A percentile compares a stretch with the other conserved stretches of the same genome.
Conservation (phyloP, 1,284 basidiomycete species). For the Grifola frondosa region DNA sequence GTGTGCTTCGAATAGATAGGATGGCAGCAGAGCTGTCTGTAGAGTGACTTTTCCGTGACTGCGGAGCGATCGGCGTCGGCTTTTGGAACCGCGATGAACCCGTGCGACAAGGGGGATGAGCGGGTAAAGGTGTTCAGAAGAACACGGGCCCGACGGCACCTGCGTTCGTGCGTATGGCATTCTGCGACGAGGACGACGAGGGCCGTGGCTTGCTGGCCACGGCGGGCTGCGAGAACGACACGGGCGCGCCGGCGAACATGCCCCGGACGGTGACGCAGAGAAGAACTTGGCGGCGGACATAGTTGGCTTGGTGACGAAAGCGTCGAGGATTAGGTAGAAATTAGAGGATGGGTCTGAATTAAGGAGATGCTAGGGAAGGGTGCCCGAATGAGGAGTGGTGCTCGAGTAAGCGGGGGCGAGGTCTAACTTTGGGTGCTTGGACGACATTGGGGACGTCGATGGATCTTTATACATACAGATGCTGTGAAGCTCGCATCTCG, state of each 20-base stretch:
- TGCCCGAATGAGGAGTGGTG: constrained; percentile 1
- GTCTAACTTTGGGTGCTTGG: too few relatives aligned
- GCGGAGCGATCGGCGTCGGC: too few relatives aligned
- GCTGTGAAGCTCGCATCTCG: too few relatives aligned
- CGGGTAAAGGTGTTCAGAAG: constrained; percentile 19
- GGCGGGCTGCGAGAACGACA: constrained; percentile 17
- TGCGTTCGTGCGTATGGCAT: constrained; percentile 25
- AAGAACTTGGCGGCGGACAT: constrained; percentile 17
- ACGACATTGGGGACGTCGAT: too few relatives aligned
- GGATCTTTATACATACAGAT: too few relatives aligned
- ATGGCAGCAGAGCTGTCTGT: too few relatives aligned
- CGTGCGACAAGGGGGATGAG: background rate
- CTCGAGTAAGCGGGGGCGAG: constrained; percentile 12
- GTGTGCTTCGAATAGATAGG: too few relatives aligned
- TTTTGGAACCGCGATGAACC: too few relatives aligned
- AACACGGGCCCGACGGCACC: constrained; percentile 25
- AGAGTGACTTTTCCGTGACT: too few relatives aligned
- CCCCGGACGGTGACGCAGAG: too few relatives aligned
- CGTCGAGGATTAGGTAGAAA: constrained; percentile 1
- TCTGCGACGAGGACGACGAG: constrained; percentile 18
- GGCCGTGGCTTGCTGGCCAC: constrained; percentile 19
- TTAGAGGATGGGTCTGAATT: constrained; percentile 3
- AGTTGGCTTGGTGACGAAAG: constrained; percentile 3
- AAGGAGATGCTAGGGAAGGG: background rate
- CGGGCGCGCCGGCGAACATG: too few relatives aligned